Evolutionary conservation across 1,139 yeast genomes (phyloP).

Genomic region (Saccharomyces uvarum): DNA sequence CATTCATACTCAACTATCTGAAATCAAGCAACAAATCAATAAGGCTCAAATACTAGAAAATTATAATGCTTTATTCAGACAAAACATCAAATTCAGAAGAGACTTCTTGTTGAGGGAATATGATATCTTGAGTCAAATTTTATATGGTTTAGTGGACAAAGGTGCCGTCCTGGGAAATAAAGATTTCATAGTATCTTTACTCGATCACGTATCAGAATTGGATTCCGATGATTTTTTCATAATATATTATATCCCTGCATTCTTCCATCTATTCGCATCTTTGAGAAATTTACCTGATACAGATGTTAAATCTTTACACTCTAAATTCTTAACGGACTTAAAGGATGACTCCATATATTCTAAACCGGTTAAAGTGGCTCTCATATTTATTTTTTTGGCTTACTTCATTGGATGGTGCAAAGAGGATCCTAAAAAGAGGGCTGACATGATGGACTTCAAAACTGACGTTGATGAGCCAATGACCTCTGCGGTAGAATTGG

Average conservation of each 20-base stretch:
- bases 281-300: constrained; percentile 28
- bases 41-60: constrained; percentile 55
- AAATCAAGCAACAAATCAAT: constrained; percentile 56
- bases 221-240: constrained; percentile 55
- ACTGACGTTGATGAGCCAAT: constrained; percentile 44
- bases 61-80: constrained; percentile 44
- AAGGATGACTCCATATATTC: constrained; percentile 40
- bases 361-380: constrained; percentile 51
- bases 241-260: constrained; percentile 58
- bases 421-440: constrained; percentile 35
- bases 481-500: constrained; percentile 49
- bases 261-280: constrained; percentile 41
- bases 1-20: constrained; percentile 48
- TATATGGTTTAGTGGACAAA: constrained; percentile 43
- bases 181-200: constrained; percentile 37
- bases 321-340: constrained; percentile 27
- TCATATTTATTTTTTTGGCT: constrained; percentile 53
- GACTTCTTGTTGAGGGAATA: constrained; percentile 59
- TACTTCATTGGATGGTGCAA: constrained; percentile 70
- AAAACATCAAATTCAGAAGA: constrained; percentile 51
- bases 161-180: constrained; percentile 33
- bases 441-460: constrained; percentile 38
- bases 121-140: constrained; percentile 61
- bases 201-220: constrained; percentile 39
- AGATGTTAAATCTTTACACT: constrained; percentile 35